phyloP scores from a whole-genome alignment of 306 rosid genomes.

The Notholithocarpus densiflorus region DNA sequence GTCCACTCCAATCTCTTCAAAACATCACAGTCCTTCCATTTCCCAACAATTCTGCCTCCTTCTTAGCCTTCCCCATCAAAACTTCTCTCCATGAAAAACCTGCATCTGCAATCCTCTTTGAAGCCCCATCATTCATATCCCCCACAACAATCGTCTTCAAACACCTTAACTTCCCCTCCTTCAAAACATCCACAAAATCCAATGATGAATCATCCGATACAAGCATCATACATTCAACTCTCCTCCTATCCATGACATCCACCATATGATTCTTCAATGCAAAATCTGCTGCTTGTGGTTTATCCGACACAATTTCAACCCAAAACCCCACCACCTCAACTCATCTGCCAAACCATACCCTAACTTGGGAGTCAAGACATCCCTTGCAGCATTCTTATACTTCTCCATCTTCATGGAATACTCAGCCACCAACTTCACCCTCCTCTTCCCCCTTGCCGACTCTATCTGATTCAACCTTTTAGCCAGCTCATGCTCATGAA shows the following conservation, averaged over 20 bases:
- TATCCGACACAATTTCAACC: constrained; percentile 48
- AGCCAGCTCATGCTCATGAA: constrained; percentile 66
- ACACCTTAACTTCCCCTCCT: constrained; percentile 71
- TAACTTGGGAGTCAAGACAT: constrained; percentile 50
- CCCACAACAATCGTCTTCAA: constrained; percentile 75
- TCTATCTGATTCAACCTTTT: constrained; percentile 73
- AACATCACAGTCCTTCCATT: constrained; percentile 80
- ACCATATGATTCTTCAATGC: constrained; percentile 55
- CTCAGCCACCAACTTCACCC: constrained; percentile 71
- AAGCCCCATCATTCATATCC: constrained; percentile 52
- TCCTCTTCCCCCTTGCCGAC: constrained; percentile 62
- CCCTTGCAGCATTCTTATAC: constrained; percentile 62
- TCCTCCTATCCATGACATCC: constrained; percentile 64
- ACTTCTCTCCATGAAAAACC: constrained; percentile 80
- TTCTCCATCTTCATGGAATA: constrained; percentile 88
- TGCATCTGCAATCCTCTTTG: constrained; percentile 72
- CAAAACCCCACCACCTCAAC: constrained; percentile 69
- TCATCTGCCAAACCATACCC: constrained; percentile 65
- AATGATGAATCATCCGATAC: constrained; percentile 64
- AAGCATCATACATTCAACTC: constrained; percentile 67
- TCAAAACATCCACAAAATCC: constrained; percentile 55
- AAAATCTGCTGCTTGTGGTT: constrained; percentile 46
- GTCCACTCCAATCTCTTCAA: constrained; percentile 77
- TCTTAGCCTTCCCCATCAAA: constrained; percentile 73
- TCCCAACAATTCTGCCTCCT: constrained; percentile 62